phyloP scores from a whole-genome alignment of 2,329 filamentous ascomycete genomes.

The Cercospora sojina region DNA sequence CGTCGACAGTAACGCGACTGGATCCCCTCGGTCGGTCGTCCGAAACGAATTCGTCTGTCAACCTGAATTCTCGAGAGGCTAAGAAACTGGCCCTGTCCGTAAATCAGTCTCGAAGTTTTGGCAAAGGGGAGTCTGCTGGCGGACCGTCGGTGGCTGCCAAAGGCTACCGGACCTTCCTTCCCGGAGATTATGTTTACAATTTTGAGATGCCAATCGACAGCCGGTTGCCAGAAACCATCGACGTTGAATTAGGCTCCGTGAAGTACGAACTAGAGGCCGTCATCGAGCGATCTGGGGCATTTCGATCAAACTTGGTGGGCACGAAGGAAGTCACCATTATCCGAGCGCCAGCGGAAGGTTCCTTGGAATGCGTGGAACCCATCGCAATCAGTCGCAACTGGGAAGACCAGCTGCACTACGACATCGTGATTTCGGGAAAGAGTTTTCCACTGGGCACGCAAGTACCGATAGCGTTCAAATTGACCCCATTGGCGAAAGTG shows the following conservation, averaged over 20 bases:
- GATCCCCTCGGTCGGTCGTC: conserved; percentile 34
- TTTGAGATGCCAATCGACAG: conserved; percentile 84
- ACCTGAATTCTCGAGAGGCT: conserved; percentile 49
- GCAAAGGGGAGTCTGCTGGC: conserved; percentile 68
- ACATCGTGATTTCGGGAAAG: conserved; percentile 94
- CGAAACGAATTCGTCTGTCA: conserved; percentile 45
- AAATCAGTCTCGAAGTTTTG: conserved; percentile 81
- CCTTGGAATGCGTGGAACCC: conserved; percentile 84
- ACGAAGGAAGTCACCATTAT: conserved; percentile 80
- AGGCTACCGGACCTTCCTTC: conserved; percentile 81
- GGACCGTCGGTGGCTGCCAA: conserved; percentile 65
- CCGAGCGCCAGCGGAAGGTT: conserved; percentile 81
- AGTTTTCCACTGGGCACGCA: conserved; percentile 85
- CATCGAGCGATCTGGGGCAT: conserved; percentile 82
- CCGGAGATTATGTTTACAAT: conserved; percentile 70
- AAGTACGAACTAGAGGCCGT: conserved; percentile 84
- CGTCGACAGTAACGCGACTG: conserved; percentile 36
- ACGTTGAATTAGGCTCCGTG: conserved; percentile 80
- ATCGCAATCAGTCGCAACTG: conserved; percentile 91
- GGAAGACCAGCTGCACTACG: conserved; percentile 94
- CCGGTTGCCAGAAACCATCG: conserved; percentile 77
- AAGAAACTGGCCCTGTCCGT: conserved; percentile 75
- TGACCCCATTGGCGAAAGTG: conserved; percentile 89
- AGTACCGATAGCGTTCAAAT: conserved; percentile 89
- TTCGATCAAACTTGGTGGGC: conserved; percentile 83